These are phyloP conservation scores for Pseudomassariella vexata DNA, from an alignment of 2,329 filamentous ascomycete genomes.

Conservation along the genomic window DNA sequence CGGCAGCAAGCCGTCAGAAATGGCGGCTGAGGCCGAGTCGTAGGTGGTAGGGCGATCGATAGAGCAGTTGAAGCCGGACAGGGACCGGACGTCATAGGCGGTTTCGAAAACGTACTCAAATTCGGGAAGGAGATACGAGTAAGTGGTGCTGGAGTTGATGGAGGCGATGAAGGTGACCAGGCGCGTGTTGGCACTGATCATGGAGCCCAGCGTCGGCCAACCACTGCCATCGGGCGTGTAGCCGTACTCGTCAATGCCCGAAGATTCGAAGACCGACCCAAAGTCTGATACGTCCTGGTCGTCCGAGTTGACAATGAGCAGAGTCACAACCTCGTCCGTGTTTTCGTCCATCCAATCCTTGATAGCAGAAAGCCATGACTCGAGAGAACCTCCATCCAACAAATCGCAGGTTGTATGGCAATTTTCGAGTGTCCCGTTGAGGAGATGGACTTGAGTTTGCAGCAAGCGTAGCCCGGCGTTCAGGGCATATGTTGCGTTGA, in stretches of 20 bases:
- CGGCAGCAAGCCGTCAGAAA: constrained; percentile 56
- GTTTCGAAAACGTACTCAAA: constrained; percentile 70
- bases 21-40: constrained; percentile 42
- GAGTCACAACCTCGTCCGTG: constrained; percentile 68
- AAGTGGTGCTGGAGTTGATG: constrained; percentile 31
- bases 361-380: constrained; percentile 58
- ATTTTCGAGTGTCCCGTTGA: constrained; percentile 53
- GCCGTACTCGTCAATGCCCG: constrained; percentile 56
- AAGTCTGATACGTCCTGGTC: constrained; percentile 49
- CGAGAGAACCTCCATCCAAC: constrained; percentile 62
- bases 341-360: constrained; percentile 65
- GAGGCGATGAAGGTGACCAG: constrained; percentile 65
- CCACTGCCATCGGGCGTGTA: constrained; percentile 47
- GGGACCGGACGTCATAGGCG: constrained; percentile 55
- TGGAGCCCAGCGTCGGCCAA: constrained; percentile 67
- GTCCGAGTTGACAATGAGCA: constrained; percentile 68
- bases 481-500: constrained; percentile 66
- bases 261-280: constrained; percentile 45
- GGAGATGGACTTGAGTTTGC: constrained; percentile 64
- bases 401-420: constrained; percentile 66
- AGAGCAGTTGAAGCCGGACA: constrained; percentile 65
- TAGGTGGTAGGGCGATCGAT: constrained; percentile 58
- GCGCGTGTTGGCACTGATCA: constrained; percentile 60
- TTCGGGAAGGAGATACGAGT: constrained; percentile 57
- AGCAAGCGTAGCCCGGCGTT: constrained; percentile 66